These are phyloP conservation scores for Rugonectria rugulosa DNA, from an alignment of 2,329 filamentous ascomycete genomes.

Conservation along the genomic window DNA sequence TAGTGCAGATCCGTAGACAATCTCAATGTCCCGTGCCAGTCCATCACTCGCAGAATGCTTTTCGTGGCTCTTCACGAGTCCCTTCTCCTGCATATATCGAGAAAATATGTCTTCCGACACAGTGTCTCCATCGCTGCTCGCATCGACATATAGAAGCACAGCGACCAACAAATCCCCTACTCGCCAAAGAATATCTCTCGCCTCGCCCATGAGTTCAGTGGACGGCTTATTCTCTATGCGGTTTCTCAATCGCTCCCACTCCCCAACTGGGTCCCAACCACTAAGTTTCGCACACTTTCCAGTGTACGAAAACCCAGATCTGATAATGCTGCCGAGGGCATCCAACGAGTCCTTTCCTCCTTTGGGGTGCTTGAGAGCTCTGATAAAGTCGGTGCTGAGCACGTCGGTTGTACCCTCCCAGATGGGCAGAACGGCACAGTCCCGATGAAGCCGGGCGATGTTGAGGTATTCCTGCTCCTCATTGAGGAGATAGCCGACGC, in stretches of 20 bases:
- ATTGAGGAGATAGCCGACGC: slow-evolving; percentile 72
- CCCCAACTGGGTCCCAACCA: slow-evolving; percentile 41
- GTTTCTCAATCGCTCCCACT: slow-evolving; percentile 51
- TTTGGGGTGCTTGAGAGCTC: slow-evolving; percentile 55
- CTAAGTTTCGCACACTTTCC: slow-evolving; percentile 33
- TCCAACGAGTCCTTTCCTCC: slow-evolving; percentile 47
- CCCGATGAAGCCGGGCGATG: slow-evolving; percentile 70
- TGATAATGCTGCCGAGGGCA: slow-evolving; percentile 54
- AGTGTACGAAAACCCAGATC: slow-evolving; percentile 31
- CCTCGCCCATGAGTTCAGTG: slow-evolving; percentile 53
- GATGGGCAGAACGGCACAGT: slow-evolving; percentile 69
- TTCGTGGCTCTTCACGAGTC: slow-evolving; percentile 23
- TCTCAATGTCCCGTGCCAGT: slow-evolving; percentile 42
- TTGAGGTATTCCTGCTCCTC: slow-evolving; percentile 70
- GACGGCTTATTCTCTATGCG: slow-evolving; percentile 46
- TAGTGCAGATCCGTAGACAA: slow-evolving; percentile 46
- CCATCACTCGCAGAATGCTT: slow-evolving; percentile 35
- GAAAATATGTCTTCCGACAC: slow-evolving; percentile 49
- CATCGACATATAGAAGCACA: slow-evolving; percentile 53
- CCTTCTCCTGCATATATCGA: slow-evolving; percentile 47
- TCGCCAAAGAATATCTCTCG: slow-evolving; percentile 53
- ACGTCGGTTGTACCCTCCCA: slow-evolving; percentile 80
- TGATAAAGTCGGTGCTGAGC: slow-evolving; percentile 61
- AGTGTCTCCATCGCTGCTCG: slow-evolving; percentile 44
- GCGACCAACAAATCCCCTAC: slow-evolving; percentile 54